Conservation (phyloP, 2,329 filamentous ascomycete genomes). For the Fusarium odoratissimum region DNA sequence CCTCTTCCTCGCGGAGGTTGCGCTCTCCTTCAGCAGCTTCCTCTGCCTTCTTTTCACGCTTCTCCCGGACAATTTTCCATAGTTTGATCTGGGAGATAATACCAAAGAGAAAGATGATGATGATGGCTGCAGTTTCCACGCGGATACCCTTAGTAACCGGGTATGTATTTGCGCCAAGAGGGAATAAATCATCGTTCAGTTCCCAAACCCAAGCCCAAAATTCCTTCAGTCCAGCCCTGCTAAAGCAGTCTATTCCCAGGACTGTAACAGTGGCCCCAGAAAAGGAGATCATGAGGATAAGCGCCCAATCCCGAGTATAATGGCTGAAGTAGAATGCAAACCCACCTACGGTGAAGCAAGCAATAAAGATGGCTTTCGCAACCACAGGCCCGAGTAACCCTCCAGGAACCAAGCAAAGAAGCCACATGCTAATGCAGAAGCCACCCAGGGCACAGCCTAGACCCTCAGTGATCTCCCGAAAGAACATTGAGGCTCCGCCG, state of each 20-base stretch:
- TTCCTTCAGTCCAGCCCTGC: slow-evolving; percentile 89
- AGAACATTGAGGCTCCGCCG: slow-evolving; percentile 79
- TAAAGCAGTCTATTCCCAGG: slow-evolving; percentile 91
- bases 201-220: slow-evolving; percentile 95
- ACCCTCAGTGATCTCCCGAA: slow-evolving; percentile 83
- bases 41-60: slow-evolving; percentile 64
- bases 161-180: slow-evolving; percentile 79
- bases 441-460: slow-evolving; percentile 90
- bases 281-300: slow-evolving; percentile 83
- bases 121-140: slow-evolving; percentile 82
- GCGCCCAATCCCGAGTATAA: slow-evolving; percentile 79
- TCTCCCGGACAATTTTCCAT: slow-evolving; percentile 82
- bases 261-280: slow-evolving; percentile 82
- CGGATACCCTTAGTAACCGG: slow-evolving; percentile 87
- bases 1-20: slow-evolving; percentile 73
- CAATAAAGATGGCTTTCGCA: slow-evolving; percentile 80
- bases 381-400: slow-evolving; percentile 74
- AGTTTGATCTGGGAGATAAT: slow-evolving; percentile 86
- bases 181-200: slow-evolving; percentile 84
- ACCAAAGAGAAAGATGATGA: slow-evolving; percentile 80
- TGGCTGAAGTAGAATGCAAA: slow-evolving; percentile 84
- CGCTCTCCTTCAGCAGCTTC: slow-evolving; percentile 62
- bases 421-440: slow-evolving; percentile 90
- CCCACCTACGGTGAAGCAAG: slow-evolving; percentile 72
- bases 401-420: slow-evolving; percentile 80